Evolutionary conservation across 495 filamentous ascomycete species (phyloP).

Genomic region (Aspergillus egyptiacus): DNA sequence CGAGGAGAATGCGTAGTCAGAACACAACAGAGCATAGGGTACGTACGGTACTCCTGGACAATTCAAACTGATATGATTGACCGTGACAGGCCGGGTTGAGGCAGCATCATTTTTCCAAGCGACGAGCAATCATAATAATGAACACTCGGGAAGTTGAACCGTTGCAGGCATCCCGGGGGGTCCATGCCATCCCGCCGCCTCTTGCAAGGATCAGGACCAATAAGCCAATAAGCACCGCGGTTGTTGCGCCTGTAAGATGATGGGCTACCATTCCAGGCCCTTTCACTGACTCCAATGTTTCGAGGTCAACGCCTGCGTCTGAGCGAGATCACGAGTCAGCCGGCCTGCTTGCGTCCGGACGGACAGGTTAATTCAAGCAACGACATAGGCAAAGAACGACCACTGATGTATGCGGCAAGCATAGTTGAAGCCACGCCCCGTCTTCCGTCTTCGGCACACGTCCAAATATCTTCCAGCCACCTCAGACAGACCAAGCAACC

Average conservation of each 20-base stretch:
- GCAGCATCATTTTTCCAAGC: background rate
- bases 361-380: background rate
- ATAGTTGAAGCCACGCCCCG: slow-evolving; percentile 13
- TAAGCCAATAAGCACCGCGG: background rate
- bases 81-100: background rate
- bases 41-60: too few relatives aligned
- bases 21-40: too few relatives aligned
- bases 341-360: background rate
- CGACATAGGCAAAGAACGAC: background rate
- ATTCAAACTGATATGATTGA: too few relatives aligned
- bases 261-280: too few relatives aligned
- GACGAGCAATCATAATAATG: background rate
- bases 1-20: too few relatives aligned
- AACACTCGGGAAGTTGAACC: background rate
- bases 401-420: slow-evolving; percentile 20
- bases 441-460: slow-evolving; percentile 29
- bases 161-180: background rate
- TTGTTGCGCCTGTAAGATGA: background rate
- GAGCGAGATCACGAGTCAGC: background rate
- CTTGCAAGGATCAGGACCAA: background rate
- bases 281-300: too few relatives aligned
- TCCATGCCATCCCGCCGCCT: background rate
- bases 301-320: background rate
- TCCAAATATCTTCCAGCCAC: slow-evolving; percentile 21
- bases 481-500: background rate